Conservation (phyloP, 164 flowering plant species). For the Vitis labrusca region DNA sequence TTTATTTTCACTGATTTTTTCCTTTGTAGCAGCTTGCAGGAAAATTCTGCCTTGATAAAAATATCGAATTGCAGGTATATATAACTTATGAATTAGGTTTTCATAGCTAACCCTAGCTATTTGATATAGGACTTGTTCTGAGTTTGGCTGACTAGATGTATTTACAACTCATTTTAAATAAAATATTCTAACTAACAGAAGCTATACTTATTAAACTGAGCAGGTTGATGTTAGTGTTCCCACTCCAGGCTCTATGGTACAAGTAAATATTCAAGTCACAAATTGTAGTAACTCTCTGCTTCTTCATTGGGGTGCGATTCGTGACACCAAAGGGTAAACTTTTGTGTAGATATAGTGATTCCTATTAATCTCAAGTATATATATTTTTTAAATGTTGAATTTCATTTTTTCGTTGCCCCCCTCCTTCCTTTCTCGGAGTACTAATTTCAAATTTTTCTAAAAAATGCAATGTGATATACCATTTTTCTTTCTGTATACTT, state of each 20-base stretch:
- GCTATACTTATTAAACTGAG: constrained; percentile 14
- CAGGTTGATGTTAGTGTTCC: constrained; percentile 66
- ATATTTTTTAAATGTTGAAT: too few relatives aligned
- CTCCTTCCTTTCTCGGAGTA: background rate
- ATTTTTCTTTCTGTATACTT: constrained; percentile 4
- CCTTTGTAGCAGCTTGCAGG: constrained; percentile 48
- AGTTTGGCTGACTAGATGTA: background rate
- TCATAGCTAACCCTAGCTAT: background rate
- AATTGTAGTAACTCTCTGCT: constrained; percentile 54
- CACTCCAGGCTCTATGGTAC: constrained; percentile 33
- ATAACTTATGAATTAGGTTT: background rate
- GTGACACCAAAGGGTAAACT: constrained; percentile 62
- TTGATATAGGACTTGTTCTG: background rate
- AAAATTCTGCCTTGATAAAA: constrained; percentile 71
- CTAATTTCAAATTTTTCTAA: background rate
- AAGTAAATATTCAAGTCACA: constrained; percentile 60
- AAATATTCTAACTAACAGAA: constrained; percentile 1
- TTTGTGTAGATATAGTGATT: background rate
- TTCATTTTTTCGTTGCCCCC: too few relatives aligned
- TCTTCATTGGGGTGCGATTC: constrained; percentile 92
- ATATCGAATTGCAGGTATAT: constrained; percentile 72
- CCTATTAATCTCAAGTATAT: background rate
- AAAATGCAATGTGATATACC: background rate
- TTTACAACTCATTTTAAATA: background rate
- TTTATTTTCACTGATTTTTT: background rate